A percentile compares a stretch with the other conserved stretches of the same genome.
Conservation (phyloP, 1,284 basidiomycete species). For the Flammula alnicola region DNA sequence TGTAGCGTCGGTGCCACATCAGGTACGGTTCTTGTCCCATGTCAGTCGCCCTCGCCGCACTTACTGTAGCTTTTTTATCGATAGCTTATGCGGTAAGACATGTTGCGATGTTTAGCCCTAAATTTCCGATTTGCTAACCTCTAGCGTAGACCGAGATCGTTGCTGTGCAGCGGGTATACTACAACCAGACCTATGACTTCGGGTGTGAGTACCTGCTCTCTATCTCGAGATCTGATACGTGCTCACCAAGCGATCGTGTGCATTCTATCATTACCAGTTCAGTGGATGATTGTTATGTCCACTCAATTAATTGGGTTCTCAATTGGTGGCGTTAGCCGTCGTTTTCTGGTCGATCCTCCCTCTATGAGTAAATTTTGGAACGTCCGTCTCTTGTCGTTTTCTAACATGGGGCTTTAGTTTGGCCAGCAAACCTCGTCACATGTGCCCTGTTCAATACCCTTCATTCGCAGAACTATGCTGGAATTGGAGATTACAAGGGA, state of each 20-base stretch:
- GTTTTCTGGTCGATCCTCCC: conserved; percentile 82
- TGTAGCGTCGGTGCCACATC: not conserved
- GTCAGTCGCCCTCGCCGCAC: too few relatives aligned
- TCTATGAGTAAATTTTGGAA: conserved; percentile 76
- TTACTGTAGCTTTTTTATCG: too few relatives aligned
- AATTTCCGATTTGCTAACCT: too few relatives aligned
- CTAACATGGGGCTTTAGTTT: conserved; percentile 47
- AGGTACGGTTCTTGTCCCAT: too few relatives aligned
- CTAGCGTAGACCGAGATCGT: conserved; percentile 59
- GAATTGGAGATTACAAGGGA: conserved; percentile 62
- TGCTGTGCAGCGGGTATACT: conserved; percentile 71
- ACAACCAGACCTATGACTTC: conserved; percentile 61
- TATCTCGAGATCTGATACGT: too few relatives aligned
- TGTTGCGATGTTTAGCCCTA: not conserved
- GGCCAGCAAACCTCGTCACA: conserved; percentile 81
- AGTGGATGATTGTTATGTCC: conserved; percentile 78
- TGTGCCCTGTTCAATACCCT: conserved; percentile 84
- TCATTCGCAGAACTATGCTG: conserved; percentile 60
- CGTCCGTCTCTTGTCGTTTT: conserved; percentile 8
- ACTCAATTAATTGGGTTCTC: conserved; percentile 85
- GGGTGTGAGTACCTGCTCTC: too few relatives aligned
- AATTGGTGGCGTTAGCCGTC: conserved; percentile 76
- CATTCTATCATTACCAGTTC: too few relatives aligned
- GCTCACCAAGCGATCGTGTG: too few relatives aligned
- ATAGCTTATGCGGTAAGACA: not conserved